These are phyloP conservation scores for Echinosophora koreensis DNA, from an alignment of 306 rosid genomes.

Conservation along the genomic window DNA sequence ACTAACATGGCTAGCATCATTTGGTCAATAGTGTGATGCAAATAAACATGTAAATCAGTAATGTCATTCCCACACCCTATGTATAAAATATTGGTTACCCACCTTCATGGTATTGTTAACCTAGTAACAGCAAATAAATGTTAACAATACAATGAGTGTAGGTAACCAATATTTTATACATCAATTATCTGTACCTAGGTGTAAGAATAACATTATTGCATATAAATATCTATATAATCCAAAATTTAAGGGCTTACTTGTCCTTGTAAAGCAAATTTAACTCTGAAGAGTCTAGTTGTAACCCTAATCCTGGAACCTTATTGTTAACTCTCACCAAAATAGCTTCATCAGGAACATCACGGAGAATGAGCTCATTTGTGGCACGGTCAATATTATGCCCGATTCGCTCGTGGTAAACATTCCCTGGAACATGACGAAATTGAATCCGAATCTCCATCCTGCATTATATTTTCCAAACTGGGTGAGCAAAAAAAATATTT, in stretches of 20 bases:
- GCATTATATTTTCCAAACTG: constrained; percentile 49
- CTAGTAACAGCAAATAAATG: too few relatives aligned
- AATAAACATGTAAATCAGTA: background rate
- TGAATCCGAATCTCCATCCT: constrained; percentile 95
- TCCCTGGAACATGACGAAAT: constrained; percentile 84
- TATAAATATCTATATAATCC: background rate
- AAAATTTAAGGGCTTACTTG: constrained; percentile 65
- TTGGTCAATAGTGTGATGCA: constrained; percentile 30
- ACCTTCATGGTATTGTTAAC: too few relatives aligned
- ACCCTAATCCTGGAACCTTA: constrained; percentile 92
- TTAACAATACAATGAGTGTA: too few relatives aligned
- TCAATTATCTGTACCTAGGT: background rate
- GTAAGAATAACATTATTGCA: background rate
- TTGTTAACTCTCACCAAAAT: constrained; percentile 86
- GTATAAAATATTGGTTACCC: too few relatives aligned
- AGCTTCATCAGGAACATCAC: constrained; percentile 90
- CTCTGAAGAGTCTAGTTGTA: constrained; percentile 88
- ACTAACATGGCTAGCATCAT: constrained; percentile 9
- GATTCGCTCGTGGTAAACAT: constrained; percentile 66
- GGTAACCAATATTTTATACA: too few relatives aligned
- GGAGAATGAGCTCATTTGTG: constrained; percentile 87
- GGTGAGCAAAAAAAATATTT: constrained; percentile 27
- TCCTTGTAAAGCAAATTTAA: constrained; percentile 86
- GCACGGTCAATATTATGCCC: constrained; percentile 73
- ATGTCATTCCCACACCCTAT: too few relatives aligned